These are phyloP conservation scores for Lupinus albus DNA, from an alignment of 306 rosid genomes.

Conservation along the genomic window DNA sequence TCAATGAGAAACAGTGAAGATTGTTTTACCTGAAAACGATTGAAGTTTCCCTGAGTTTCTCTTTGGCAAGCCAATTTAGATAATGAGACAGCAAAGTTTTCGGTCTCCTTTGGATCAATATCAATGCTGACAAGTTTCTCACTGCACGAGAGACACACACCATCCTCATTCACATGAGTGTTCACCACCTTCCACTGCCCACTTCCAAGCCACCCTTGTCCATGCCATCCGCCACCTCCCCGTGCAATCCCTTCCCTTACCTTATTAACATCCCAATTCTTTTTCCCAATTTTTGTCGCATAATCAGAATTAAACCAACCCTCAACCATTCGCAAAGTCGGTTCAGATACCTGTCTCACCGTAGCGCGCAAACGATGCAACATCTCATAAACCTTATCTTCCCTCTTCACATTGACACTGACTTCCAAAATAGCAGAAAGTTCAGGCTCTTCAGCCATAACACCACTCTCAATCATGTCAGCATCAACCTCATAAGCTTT, in stretches of 20 bases:
- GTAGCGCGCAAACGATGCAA: conserved; percentile 67
- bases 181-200: conserved; percentile 77
- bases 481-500: conserved; percentile 74
- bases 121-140: conserved; percentile 85
- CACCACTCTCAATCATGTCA: conserved; percentile 65
- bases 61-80: conserved; percentile 64
- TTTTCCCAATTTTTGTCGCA: conserved; percentile 57
- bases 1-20: conserved; percentile 38
- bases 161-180: conserved; percentile 63
- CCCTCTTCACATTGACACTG: conserved; percentile 48
- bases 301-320: conserved; percentile 69
- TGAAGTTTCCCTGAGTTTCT: conserved; percentile 60
- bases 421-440: conserved; percentile 71
- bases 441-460: conserved; percentile 73
- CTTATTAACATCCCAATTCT: conserved; percentile 61
- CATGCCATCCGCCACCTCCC: conserved; percentile 99
- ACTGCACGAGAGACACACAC: conserved; percentile 61
- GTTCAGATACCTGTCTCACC: conserved; percentile 80
- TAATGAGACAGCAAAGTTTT: conserved; percentile 71
- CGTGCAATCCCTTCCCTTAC: conserved; percentile 57
- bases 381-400: conserved; percentile 73
- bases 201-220: conserved; percentile 92
- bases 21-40: conserved; percentile 64
- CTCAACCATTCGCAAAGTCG: conserved; percentile 61
- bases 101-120: conserved; percentile 82